A percentile compares a stretch with the other conserved stretches of the same genome.
phyloP scores from a whole-genome alignment of 345 rosid genomes.

The Pseudoturritis turrita region DNA sequence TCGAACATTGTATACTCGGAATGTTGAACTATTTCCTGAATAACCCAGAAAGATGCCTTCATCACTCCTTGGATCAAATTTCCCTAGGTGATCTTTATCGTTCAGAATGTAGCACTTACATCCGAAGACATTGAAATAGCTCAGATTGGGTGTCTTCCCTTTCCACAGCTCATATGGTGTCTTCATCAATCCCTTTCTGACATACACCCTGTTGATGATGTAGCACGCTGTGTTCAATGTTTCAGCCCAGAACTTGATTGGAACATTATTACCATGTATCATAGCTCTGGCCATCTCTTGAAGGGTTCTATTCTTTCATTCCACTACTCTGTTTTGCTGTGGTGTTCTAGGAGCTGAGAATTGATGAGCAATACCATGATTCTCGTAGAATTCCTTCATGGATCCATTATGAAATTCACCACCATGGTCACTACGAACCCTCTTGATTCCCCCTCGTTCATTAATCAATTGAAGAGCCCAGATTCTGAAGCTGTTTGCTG shows the following conservation, averaged over 20 bases:
- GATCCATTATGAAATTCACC: too few species aligned
- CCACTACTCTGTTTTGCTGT: too few species aligned
- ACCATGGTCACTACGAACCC: too few species aligned
- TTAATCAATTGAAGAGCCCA: too few species aligned
- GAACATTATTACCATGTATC: not conserved
- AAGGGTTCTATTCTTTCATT: not conserved
- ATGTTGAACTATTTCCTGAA: not conserved
- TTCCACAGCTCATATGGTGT: not conserved
- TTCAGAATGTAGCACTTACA: not conserved
- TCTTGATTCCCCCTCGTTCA: too few species aligned
- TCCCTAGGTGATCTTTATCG: not conserved
- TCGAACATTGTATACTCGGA: not conserved
- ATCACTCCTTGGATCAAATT: not conserved
- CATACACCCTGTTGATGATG: not conserved
- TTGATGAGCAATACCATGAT: not conserved
- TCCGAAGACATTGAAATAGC: not conserved
- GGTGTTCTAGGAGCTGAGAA: not conserved
- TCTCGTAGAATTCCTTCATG: too few species aligned
- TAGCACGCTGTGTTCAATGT: not conserved
- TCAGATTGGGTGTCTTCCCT: not conserved
- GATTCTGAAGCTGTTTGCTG: too few species aligned
- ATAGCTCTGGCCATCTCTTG: not conserved
- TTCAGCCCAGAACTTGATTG: not conserved
- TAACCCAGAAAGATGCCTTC: not conserved
- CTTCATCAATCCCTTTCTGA: rapidly evolving